Base-by-base conservation (phyloP, 495 filamentous ascomycete species). In the Xylaria palmicola region DNA sequence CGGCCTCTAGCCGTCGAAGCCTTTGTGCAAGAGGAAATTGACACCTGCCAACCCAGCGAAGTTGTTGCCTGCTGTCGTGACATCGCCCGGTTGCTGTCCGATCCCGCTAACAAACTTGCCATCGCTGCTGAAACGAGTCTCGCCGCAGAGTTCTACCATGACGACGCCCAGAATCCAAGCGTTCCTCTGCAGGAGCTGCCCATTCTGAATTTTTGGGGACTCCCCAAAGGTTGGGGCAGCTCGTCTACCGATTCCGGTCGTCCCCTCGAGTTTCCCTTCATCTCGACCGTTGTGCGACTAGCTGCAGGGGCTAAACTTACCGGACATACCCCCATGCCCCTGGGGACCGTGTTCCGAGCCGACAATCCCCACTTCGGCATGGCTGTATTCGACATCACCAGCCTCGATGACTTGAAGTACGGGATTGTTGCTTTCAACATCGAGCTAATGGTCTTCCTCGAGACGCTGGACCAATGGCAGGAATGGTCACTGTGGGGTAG, bases 351-450 rank as follows among this genome's bases (percentile, higher is more conserved):
- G 1, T 39, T 54, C 17, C 34, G 19, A 6, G 3, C 3, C 9
- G 51, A 41, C 2, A 26, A 17, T 20, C 32, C 51, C 1, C 26
- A 2, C 26, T 54, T 36, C 29, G 34, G 32, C 17, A 54, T 54
- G 51, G 32, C 26, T 19, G 51, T 54, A 12, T 40, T 54, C 20
- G 51, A 54, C 51, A 26, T 54, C 34, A 54, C 13, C 34, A 40
- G 27, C 19, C 19, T 36, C 34, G 36, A 54, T 6, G 15, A 54
- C 3, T 24, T 40, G 34, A 22, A 19, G 3, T 55, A 55, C 17
- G 52, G 52, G 6, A 41, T 55, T 17, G 36, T 30, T 36, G 52
- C 52, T 22, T 19, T 43, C 6, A 3, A 27, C 3, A 9, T 13
- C 4, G 20, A 19, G 52, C 3, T 7, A 5, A 43, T 43, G 19